Conservation (phyloP, 1,284 basidiomycete species). For the Tylopilus sp. region DNA sequence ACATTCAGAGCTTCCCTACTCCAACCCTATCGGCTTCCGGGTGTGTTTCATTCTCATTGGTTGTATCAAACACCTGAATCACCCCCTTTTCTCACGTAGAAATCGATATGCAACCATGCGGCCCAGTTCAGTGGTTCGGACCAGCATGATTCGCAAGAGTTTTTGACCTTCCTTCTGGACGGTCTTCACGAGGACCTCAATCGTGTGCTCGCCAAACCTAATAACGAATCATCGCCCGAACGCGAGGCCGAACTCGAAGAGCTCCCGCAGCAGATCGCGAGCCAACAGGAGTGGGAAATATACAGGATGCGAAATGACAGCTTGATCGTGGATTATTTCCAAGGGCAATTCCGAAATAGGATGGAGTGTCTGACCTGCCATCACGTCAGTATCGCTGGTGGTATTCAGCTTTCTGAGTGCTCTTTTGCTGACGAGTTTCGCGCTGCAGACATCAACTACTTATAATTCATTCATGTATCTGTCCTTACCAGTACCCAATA, state of each 20-base stretch:
- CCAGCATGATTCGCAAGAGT: conserved; percentile 98
- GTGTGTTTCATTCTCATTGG: conserved; percentile 44
- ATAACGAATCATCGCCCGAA: conserved; percentile 71
- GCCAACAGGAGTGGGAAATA: conserved; percentile 89
- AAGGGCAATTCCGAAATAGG: conserved; percentile 93
- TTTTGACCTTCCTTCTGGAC: conserved; percentile 91
- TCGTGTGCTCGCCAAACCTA: conserved; percentile 77
- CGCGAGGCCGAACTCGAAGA: conserved; percentile 86
- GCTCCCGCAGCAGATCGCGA: conserved; percentile 85
- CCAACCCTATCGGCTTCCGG: conserved; percentile 84
- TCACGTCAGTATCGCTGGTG: conserved; percentile 58
- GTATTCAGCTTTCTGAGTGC: neutral
- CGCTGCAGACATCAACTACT: conserved; percentile 87
- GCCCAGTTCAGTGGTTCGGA: conserved; percentile 86
- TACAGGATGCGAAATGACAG: conserved; percentile 92
- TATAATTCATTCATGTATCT: conserved; percentile 98
- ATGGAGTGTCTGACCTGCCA: conserved; percentile 89
- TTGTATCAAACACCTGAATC: neutral
- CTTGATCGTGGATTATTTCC: conserved; percentile 95
- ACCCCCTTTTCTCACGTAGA: conserved; percentile 39
- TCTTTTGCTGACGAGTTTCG: conserved; percentile 7
- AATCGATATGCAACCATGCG: conserved; percentile 83
- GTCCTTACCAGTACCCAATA: conserved; percentile 82
- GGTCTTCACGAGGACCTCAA: conserved; percentile 97
- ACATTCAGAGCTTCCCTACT: conserved; percentile 80